Conservation (phyloP, 2,329 filamentous ascomycete genomes). For the Exutisphaerella laricina region DNA sequence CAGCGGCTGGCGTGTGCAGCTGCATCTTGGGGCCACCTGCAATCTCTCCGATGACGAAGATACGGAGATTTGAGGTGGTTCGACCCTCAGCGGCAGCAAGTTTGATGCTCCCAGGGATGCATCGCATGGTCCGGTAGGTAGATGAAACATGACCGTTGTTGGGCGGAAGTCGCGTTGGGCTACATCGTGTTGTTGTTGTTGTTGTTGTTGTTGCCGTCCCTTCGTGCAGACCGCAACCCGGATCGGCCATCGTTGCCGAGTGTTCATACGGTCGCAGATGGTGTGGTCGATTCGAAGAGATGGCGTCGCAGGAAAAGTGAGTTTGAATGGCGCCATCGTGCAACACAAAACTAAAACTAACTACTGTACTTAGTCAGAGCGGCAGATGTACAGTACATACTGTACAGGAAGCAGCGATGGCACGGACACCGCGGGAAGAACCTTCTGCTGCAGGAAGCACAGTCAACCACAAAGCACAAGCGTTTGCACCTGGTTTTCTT, state of each 20-base stretch:
- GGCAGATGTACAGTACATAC: too few relatives aligned
- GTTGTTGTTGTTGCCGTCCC: too few relatives aligned
- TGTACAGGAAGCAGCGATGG: too few relatives aligned
- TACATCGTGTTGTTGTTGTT: too few relatives aligned
- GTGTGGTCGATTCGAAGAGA: too few relatives aligned
- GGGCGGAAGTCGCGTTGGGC: slow-evolving; percentile 3
- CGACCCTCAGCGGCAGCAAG: slow-evolving; percentile 9
- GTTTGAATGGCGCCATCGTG: too few relatives aligned
- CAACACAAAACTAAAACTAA: too few relatives aligned
- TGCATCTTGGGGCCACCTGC: slow-evolving; percentile 9
- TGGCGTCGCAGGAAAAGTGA: too few relatives aligned
- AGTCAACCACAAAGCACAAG: neutral
- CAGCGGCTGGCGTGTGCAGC: slow-evolving; percentile 2
- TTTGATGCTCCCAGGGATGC: slow-evolving; percentile 21
- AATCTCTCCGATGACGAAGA: slow-evolving; percentile 16
- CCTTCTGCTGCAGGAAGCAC: neutral
- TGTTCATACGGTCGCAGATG: too few relatives aligned
- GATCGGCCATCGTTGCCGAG: too few relatives aligned
- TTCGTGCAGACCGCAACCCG: too few relatives aligned
- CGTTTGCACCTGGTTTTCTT: neutral
- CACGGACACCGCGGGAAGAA: neutral
- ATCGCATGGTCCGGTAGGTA: slow-evolving; percentile 11
- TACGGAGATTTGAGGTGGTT: slow-evolving; percentile 21
- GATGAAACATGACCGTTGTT: slow-evolving; percentile 12
- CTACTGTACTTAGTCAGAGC: too few relatives aligned